phyloP scores from a whole-genome alignment of 2,329 filamentous ascomycete genomes.

The Colletotrichum sp. region DNA sequence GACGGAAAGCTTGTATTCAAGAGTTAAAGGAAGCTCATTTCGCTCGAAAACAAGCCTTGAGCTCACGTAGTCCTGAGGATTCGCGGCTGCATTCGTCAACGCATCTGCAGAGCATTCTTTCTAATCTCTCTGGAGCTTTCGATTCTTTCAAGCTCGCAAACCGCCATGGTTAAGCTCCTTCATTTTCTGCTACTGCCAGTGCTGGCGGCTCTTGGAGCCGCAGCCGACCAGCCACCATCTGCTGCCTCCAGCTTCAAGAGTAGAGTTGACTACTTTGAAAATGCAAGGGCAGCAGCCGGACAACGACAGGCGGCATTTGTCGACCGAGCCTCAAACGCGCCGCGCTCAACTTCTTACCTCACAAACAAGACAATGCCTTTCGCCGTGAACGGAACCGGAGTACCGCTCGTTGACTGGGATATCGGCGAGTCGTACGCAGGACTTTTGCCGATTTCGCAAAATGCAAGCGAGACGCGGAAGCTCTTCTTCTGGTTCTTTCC shows the following conservation, averaged over 20 bases:
- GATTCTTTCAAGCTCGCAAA: fast-evolving
- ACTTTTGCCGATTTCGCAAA: conserved; percentile 60
- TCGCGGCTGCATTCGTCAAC: neutral
- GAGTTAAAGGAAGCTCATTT: neutral
- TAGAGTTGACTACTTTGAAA: neutral
- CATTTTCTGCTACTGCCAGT: neutral
- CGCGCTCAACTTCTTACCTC: neutral
- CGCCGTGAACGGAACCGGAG: conserved; percentile 65
- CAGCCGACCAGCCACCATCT: neutral
- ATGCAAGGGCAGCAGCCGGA: neutral
- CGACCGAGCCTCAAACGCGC: neutral
- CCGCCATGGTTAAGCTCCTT: neutral
- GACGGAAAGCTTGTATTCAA: neutral
- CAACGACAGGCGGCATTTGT: neutral
- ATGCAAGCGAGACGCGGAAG: conserved; percentile 50
- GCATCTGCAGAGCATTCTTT: no score
- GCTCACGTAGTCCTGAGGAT: fast-evolving
- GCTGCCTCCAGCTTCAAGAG: neutral
- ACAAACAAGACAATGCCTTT: conserved; percentile 38
- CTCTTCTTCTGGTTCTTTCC: conserved; percentile 75
- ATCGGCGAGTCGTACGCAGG: conserved; percentile 70
- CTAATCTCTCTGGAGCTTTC: no score
- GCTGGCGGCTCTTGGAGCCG: neutral
- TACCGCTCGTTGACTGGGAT: conserved; percentile 75
- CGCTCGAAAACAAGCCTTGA: neutral